phyloP scores from a whole-genome alignment of 495 filamentous ascomycete genomes.

The Lepraria neglecta region DNA sequence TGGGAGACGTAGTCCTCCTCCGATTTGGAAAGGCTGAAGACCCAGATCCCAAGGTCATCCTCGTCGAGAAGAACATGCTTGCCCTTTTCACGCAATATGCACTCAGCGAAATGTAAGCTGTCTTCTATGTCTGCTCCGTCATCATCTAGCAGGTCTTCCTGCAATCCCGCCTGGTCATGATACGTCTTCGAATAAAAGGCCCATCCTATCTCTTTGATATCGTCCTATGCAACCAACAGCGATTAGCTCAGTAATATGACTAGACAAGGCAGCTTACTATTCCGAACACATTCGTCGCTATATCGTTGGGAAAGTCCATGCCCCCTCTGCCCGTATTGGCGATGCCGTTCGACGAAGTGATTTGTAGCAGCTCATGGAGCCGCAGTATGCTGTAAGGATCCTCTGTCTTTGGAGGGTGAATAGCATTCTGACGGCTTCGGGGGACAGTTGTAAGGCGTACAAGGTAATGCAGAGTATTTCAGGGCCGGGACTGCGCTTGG shows the following conservation, averaged over 20 bases:
- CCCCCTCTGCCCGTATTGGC: constrained; percentile 1
- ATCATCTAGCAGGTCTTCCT: not conserved
- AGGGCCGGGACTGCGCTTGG: not conserved
- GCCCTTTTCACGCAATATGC: constrained; percentile 9
- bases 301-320: constrained; percentile 26
- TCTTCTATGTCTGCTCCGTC: not conserved
- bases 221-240: constrained; percentile 14
- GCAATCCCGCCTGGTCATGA: constrained; percentile 1
- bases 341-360: constrained; percentile 17
- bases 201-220: constrained; percentile 19
- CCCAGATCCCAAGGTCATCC: constrained; percentile 18
- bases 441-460: not conserved
- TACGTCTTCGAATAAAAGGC: constrained; percentile 8
- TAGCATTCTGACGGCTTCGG: constrained; percentile 20
- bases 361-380: constrained; percentile 20
- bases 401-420: constrained; percentile 8
- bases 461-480: not conserved
- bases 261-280: constrained; percentile 21
- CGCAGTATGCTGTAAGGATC: constrained; percentile 9
- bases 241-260: not conserved
- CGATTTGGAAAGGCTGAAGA: constrained; percentile 20
- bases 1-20: not conserved
- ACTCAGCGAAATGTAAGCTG: not conserved
- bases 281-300: constrained; percentile 28
- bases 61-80: constrained; percentile 13